Conservation (phyloP, 2,329 filamentous ascomycete genomes). For the Diaporthe aspalathi region DNA sequence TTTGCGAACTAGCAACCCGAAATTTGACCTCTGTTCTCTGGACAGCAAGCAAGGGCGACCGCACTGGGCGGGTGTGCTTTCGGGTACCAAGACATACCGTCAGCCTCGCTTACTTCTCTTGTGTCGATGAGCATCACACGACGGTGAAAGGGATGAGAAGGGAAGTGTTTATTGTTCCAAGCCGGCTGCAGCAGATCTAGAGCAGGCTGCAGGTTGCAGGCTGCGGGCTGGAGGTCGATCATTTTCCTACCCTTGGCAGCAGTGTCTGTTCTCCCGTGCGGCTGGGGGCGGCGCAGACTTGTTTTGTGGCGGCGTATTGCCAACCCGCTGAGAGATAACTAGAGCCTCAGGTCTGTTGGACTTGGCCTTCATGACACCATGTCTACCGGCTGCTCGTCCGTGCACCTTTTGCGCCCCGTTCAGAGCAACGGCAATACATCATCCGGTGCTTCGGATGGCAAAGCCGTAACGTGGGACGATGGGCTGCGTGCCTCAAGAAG, state of each 20-base stretch:
- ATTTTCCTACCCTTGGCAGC: not conserved
- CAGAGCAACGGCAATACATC: conserved; percentile 12
- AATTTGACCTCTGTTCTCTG: conserved; percentile 2
- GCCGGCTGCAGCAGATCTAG: not conserved
- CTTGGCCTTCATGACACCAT: conserved; percentile 19
- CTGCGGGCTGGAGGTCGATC: not conserved
- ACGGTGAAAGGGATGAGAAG: conserved; percentile 6
- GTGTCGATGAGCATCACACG: not conserved
- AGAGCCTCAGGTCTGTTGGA: conserved; percentile 26
- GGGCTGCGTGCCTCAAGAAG: conserved; percentile 19
- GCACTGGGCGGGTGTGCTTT: not conserved
- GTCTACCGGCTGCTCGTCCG: not conserved
- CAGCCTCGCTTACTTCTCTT: conserved; percentile 13
- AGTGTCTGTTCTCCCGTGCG: not conserved
- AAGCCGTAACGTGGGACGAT: conserved; percentile 18
- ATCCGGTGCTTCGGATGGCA: conserved; percentile 30
- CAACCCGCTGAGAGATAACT: conserved; percentile 13
- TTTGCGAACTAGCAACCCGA: conserved; percentile 20
- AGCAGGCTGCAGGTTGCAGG: not conserved
- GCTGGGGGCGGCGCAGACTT: not conserved
- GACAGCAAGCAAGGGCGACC: conserved; percentile 13
- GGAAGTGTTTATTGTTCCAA: not conserved
- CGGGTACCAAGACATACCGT: not conserved
- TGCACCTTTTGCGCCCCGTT: conserved; percentile 26
- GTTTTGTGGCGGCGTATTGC: conserved; percentile 5